Conservation (phyloP, 192 early-diverging fungal species). For the Thoreauomyces humboldtii region DNA sequence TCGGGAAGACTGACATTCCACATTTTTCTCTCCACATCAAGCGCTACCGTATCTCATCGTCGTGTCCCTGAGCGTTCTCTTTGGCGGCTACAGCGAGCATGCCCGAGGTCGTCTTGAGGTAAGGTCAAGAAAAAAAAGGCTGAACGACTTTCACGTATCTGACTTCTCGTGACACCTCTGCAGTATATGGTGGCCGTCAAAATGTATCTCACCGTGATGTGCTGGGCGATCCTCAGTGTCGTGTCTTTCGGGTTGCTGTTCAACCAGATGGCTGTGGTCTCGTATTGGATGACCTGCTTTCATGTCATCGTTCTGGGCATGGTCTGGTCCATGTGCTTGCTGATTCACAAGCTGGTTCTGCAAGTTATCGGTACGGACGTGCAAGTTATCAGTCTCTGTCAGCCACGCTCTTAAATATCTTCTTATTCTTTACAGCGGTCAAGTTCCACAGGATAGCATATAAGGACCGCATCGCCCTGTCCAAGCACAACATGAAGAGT, state of each 20-base stretch:
- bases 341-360: conserved; percentile 25
- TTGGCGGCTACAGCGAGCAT: conserved; percentile 22
- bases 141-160: no score
- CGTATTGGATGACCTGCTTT: conserved; percentile 19
- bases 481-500: conserved; percentile 23
- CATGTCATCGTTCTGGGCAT: conserved; percentile 24
- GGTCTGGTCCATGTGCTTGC: conserved; percentile 25
- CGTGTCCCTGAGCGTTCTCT: conserved; percentile 2
- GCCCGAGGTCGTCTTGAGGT: conserved; percentile 23
- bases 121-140: neutral
- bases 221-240: conserved; percentile 25
- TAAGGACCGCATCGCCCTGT: conserved; percentile 23
- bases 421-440: conserved; percentile 20
- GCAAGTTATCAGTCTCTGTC: no score
- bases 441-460: conserved; percentile 33
- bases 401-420: no score
- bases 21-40: no score
- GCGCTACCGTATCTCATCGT: conserved; percentile 22
- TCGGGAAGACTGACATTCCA: no score
- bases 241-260: conserved; percentile 23
- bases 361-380: conserved; percentile 33
- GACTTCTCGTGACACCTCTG: neutral
- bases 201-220: conserved; percentile 19
- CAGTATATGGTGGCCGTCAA: conserved; percentile 32
- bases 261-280: conserved; percentile 22